Conservation (phyloP, 768 basidiomycete species). For the Mycena polygramma region DNA sequence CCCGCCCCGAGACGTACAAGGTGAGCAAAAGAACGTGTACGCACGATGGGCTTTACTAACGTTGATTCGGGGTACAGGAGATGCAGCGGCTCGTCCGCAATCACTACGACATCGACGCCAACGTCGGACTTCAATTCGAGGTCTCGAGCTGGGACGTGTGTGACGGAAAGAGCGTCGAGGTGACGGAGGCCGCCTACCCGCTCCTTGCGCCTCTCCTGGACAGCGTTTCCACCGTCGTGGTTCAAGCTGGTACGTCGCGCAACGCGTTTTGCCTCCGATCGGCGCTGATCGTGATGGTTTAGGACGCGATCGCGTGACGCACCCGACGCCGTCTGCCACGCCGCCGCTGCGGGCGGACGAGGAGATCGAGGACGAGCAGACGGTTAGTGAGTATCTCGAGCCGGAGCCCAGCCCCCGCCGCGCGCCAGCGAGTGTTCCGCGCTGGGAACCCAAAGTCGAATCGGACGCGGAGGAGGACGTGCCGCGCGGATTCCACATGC, state of each 20-base stretch:
- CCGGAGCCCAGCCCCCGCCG: not conserved
- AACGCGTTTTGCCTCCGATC: not conserved
- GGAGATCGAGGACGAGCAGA: conserved; percentile 11
- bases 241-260: conserved; percentile 13
- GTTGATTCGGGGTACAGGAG: conserved; percentile 17
- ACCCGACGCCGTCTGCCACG: conserved; percentile 31
- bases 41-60: not conserved
- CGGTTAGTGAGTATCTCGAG: conserved; percentile 9
- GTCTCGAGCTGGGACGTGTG: conserved; percentile 34
- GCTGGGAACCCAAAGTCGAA: conserved; percentile 20
- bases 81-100: conserved; percentile 29
- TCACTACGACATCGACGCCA: conserved; percentile 18
- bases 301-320: conserved; percentile 27
- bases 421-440: not conserved
- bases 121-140: conserved; percentile 24
- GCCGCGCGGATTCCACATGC: not conserved
- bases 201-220: conserved; percentile 31
- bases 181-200: conserved; percentile 31
- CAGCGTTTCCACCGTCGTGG: conserved; percentile 11
- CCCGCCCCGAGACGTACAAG: conserved; percentile 29
- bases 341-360: conserved; percentile 28
- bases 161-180: conserved; percentile 28
- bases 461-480: conserved; percentile 29
- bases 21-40: not conserved
- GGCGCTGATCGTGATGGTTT: conserved; percentile 10